phyloP scores from a whole-genome alignment of 129 eudicot species.

The Tanacetum coccineum region DNA sequence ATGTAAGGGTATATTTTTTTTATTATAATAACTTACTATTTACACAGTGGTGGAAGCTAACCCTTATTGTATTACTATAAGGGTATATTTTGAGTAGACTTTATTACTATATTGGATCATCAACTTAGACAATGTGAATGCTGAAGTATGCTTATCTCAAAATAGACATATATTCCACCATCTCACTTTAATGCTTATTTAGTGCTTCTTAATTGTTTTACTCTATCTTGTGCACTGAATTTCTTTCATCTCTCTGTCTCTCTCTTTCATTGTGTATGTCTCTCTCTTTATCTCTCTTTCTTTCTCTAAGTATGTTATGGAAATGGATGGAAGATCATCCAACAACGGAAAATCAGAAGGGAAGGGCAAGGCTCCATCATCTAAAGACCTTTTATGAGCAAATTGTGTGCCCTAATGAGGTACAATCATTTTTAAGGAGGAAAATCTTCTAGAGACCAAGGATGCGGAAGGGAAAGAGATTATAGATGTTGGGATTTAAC shows the following conservation, averaged over 20 bases:
- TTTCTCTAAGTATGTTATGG: not conserved
- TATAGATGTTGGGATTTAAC: too few species aligned
- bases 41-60: too few species aligned
- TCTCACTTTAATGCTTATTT: not conserved
- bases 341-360: conserved; percentile 8
- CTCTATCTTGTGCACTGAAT: too few species aligned
- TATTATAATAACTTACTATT: too few species aligned
- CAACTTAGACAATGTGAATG: too few species aligned
- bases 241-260: too few species aligned
- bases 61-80: too few species aligned
- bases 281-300: not conserved
- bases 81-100: too few species aligned
- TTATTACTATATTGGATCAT: too few species aligned
- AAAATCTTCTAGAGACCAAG: not conserved
- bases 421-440: not conserved
- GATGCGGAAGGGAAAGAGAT: not conserved
- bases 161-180: too few species aligned
- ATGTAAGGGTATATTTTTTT: too few species aligned
- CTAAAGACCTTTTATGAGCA: not conserved
- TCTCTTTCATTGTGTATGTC: not conserved
- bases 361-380: conserved; percentile 7
- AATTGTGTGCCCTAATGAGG: not conserved
- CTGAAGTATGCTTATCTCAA: too few species aligned
- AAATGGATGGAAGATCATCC: conserved; percentile 18
- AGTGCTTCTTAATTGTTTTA: not conserved